Base-by-base conservation (phyloP, 805 yeast species). In the Lachancea kluyveri region DNA sequence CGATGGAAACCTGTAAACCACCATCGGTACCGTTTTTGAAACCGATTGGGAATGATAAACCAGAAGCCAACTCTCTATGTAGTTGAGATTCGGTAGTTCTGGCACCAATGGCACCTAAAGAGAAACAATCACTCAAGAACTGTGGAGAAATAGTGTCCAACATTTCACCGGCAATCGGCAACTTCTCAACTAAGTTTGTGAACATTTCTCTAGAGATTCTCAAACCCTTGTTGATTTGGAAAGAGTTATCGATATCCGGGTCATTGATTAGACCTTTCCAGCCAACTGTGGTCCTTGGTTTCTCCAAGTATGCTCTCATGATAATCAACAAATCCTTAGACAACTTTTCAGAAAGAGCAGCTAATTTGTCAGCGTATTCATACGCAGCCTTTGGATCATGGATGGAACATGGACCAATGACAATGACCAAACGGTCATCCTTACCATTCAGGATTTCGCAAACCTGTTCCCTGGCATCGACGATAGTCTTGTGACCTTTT, bases 11-110 rank as follows among this genome's bases (percentile, higher is more conserved):
- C 46, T 86, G 94, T 31, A 92, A 62, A 26, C 88, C 77, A 54
- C 98, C 98, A 59, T 92, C 97, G 24, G 98, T 90, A 54, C 97
- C 97, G 56, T 90, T 90, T 60, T 90, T 90, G 79, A 90, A 90
- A 33, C 98, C 98, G 38, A 90, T 86, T 25, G 98, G 98, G 86
- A 92, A 90, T 3, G 95, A 84, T 28, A 92, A 68, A 19, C 97
- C 98, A 1, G 96, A 87, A 3, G 97, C 95, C 46, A 90, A 73
- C 62, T 90, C 98, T 61, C 98, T 79, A 62, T 90, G 98, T 33
- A 90, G 74, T 67, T 90, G 98, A 23, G 96, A 87, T 67, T 90
- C 98, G 23, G 98, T 90, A 27, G 98, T 90, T 70, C 98, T 81
- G 23, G 98, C 98, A 52, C 98, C 98, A 59, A 90, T 88, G 29